phyloP scores from a whole-genome alignment of 1,139 yeast genomes.

The Eremothecium coryli region DNA sequence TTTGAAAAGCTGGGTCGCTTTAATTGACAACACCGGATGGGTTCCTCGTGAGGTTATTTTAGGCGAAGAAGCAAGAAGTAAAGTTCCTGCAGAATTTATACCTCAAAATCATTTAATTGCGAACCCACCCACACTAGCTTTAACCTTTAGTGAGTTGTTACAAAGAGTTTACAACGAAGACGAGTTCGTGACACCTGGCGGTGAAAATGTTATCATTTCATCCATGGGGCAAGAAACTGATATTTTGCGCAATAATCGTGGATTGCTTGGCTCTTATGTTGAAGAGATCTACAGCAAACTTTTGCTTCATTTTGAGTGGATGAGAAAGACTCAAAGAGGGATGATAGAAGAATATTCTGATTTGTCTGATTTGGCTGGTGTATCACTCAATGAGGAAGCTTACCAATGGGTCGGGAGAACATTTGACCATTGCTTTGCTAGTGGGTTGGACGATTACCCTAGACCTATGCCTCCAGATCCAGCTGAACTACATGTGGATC shows the following conservation, averaged over 20 bases:
- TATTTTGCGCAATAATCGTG: conserved; percentile 47
- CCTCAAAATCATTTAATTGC: conserved; percentile 87
- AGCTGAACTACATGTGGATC: conserved; percentile 85
- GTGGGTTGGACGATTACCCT: conserved; percentile 95
- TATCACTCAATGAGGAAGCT: conserved; percentile 48
- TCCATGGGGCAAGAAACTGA: conserved; percentile 11
- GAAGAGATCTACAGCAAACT: conserved; percentile 65
- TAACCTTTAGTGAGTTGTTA: conserved; percentile 63
- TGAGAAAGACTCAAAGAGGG: conserved; percentile 73
- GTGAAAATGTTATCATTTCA: conserved; percentile 22
- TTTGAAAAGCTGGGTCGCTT: conserved; percentile 74
- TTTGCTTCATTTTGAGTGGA: conserved; percentile 75
- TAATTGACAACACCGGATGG: conserved; percentile 91
- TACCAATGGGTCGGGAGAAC: conserved; percentile 96
- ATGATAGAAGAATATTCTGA: conserved; percentile 47
- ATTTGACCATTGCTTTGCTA: conserved; percentile 72
- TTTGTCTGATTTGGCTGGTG: conserved; percentile 19
- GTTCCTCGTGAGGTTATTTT: conserved; percentile 91
- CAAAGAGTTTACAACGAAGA: conserved; percentile 35
- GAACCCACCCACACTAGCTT: conserved; percentile 89
- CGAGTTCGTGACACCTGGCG: neutral
- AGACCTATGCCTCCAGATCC: conserved; percentile 72
- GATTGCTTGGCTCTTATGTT: conserved; percentile 54
- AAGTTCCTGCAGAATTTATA: conserved; percentile 80
- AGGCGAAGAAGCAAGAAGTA: conserved; percentile 82